Base-by-base conservation (phyloP, 306 rosid genomes). In the Lithocarpus polystachyus region DNA sequence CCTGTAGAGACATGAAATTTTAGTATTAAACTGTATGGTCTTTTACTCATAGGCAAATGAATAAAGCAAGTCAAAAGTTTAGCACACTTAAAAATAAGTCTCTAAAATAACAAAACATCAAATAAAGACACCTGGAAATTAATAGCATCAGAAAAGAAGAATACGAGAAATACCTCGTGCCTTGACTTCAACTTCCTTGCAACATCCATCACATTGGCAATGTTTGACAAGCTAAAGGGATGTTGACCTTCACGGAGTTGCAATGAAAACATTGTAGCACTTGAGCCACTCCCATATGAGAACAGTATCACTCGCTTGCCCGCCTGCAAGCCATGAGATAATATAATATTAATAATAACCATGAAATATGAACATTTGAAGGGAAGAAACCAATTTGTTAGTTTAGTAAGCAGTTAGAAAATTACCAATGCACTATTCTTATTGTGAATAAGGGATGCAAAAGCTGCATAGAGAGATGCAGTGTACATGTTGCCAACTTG, bases 401-500 rank as follows among this genome's bases (percentile, higher is more conserved):
- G 43, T 40, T n/a, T 3, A 29, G 56, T 51, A 74, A 60, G 78
- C 40, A 77, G 79, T 20, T 40, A 68, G 72, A 81, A 81, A 6
- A 80, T 76, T 80, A 96, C 99, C 99, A 96, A 73, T 81, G 92
- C 35, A 74, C 74, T 89, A 33, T 88, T 79, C 72, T 91, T 93
- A 82, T 90, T 90, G 85, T 96, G 99, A 67, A 96, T 80, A 56
- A 96, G 96, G 69, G 99, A 93, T 31, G 85, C 96, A 82, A 93
- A 93, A 79, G 99, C 99, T 33, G 99, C 99, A 79, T 96, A 96
- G 65, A 96, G 86, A 76, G 99, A 96, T n/a, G 99, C 99, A 29
- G 99, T 96, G 86, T 96, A 96, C 98, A 96, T 93, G 89, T 96
- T 96, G 77, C 99, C 99, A 22, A 93, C 92, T 93, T 90, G 94